A percentile compares a stretch with the other conserved stretches of the same genome.
phyloP scores from a whole-genome alignment of 805 yeast genomes.

The Lachancea waltii region DNA sequence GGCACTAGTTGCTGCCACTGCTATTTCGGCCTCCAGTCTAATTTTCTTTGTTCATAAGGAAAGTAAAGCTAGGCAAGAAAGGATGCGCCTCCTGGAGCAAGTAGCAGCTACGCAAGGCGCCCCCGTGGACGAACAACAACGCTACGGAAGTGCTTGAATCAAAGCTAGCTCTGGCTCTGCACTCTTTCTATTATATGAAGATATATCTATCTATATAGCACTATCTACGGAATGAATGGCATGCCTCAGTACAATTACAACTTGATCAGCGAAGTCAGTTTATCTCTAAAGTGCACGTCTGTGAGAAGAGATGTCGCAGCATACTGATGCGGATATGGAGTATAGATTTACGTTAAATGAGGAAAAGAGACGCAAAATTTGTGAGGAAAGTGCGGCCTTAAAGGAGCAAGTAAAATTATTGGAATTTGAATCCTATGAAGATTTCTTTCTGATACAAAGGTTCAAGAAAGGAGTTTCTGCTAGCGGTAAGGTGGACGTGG shows the following conservation, averaged over 20 bases:
- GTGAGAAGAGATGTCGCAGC: too few relatives aligned
- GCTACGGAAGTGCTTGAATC: slow-evolving; percentile 1
- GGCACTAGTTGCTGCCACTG: slow-evolving; percentile 47
- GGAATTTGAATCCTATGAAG: slow-evolving; percentile 33
- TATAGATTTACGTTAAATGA: slow-evolving; percentile 1
- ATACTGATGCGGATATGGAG: too few relatives aligned
- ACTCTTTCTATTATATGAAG: too few relatives aligned
- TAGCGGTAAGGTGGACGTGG: slow-evolving; percentile 30
- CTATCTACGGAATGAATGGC: too few relatives aligned
- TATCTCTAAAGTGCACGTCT: too few relatives aligned
- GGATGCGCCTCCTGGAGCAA: slow-evolving; percentile 4
- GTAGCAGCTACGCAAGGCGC: background rate
- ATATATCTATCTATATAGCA: too few relatives aligned
- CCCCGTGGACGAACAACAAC: background rate
- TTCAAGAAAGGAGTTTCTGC: slow-evolving; percentile 30
- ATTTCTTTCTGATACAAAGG: slow-evolving; percentile 23
- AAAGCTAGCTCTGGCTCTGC: too few relatives aligned
- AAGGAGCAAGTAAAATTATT: slow-evolving; percentile 17
- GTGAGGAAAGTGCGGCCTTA: slow-evolving; percentile 9
- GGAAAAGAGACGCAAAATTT: slow-evolving; percentile 2
- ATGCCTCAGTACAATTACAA: too few relatives aligned
- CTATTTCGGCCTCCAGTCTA: slow-evolving; percentile 12
- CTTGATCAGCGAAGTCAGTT: too few relatives aligned
- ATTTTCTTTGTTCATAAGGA: slow-evolving; percentile 4
- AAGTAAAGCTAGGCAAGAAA: slow-evolving; percentile 7